A percentile compares a stretch with the other conserved stretches of the same genome.
These are phyloP conservation scores for Phytopythium sindhum DNA, from an alignment of 352 stramenopile genomes.

Conservation along the genomic window DNA sequence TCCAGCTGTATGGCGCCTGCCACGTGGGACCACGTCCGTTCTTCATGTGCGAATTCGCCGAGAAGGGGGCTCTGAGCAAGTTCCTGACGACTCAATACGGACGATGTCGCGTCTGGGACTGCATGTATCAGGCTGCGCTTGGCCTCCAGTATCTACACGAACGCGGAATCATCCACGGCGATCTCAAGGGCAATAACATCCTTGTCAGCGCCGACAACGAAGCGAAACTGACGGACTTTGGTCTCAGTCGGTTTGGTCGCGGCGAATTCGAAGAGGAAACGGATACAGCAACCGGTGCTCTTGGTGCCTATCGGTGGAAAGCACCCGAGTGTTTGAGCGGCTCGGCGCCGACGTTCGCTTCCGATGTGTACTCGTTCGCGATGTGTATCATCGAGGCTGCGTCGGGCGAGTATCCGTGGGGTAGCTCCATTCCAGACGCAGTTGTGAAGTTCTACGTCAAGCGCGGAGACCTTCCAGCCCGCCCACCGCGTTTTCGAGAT, in stretches of 20 bases:
- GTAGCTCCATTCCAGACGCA: not conserved
- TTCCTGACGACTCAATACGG: conserved; percentile 12
- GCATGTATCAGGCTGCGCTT: conserved; percentile 17
- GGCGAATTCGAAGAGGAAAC: not conserved
- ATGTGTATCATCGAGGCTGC: conserved; percentile 1
- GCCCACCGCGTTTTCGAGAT: not conserved
- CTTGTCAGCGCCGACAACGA: conserved; percentile 22
- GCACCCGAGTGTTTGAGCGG: conserved; percentile 19
- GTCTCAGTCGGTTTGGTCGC: conserved; percentile 12
- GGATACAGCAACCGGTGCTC: conserved; percentile 11
- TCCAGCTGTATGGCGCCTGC: conserved; percentile 30
- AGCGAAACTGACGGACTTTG: conserved; percentile 30
- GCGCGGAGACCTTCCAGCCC: not conserved
- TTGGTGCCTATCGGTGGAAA: conserved; percentile 18
- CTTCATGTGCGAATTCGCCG: conserved; percentile 29
- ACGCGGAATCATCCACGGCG: conserved; percentile 25
- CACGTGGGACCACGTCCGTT: conserved; percentile 27
- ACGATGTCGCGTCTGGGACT: conserved; percentile 7
- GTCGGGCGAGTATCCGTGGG: not conserved
- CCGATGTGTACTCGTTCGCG: conserved; percentile 4
- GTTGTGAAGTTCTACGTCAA: not conserved
- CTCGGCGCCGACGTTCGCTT: not conserved
- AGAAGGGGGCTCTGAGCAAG: conserved; percentile 14
- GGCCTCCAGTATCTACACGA: conserved; percentile 28
- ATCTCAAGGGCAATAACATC: conserved; percentile 38